A percentile compares a stretch with the other conserved stretches of the same genome.
These are phyloP conservation scores for Ceratocystis albifundus DNA, from an alignment of 2,329 filamentous ascomycete species.

Conservation along the genomic window DNA sequence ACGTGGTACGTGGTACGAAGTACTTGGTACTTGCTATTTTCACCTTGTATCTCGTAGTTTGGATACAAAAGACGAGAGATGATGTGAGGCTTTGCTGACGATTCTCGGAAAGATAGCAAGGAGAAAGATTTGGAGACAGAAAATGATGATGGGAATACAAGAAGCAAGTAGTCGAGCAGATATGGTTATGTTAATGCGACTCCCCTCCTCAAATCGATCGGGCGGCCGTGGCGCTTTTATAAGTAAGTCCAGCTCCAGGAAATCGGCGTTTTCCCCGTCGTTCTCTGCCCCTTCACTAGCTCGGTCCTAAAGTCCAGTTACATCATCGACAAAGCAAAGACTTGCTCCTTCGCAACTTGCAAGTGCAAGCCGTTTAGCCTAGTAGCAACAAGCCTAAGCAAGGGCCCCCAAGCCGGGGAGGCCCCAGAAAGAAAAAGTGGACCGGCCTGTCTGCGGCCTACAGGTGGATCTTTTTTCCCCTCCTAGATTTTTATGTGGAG, in stretches of 20 bases:
- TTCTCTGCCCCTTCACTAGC: not conserved
- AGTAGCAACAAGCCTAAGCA: not conserved
- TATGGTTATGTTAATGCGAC: not conserved
- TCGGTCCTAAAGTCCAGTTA: not conserved
- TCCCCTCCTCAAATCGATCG: not conserved
- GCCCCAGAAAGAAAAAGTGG: not conserved
- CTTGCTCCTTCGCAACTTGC: not conserved
- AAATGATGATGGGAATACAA: not conserved
- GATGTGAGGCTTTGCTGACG: too few species aligned
- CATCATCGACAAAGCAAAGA: not conserved
- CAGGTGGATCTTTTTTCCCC: not conserved
- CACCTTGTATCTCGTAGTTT: too few species aligned
- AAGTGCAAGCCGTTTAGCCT: not conserved
- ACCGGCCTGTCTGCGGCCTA: not conserved
- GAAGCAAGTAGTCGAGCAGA: not conserved
- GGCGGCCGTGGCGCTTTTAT: conserved; percentile 4
- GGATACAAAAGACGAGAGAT: too few species aligned
- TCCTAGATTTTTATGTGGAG: not conserved
- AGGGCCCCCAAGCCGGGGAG: not conserved
- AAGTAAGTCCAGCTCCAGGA: not conserved
- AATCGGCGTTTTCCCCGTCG: not conserved
- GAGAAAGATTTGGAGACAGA: too few species aligned
- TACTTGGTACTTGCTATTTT: not conserved
- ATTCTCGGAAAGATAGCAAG: too few species aligned
- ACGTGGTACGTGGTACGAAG: not conserved